These are phyloP conservation scores for Geranium brycei DNA, from an alignment of 345 rosid species.

Conservation along the genomic window DNA sequence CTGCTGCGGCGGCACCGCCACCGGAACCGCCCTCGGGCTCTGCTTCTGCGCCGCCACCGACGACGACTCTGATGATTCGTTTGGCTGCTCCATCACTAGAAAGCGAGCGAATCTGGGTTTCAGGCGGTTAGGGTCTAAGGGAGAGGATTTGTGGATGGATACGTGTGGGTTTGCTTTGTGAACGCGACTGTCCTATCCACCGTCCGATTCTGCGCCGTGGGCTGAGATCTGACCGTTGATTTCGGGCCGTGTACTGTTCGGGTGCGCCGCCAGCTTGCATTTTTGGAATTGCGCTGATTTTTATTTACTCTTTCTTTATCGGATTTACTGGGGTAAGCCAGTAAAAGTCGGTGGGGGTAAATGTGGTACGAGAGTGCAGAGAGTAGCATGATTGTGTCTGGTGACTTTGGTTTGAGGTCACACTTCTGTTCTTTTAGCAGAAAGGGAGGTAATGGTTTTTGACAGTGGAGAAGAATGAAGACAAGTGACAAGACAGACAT, in stretches of 20 bases:
- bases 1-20: conserved; percentile 25
- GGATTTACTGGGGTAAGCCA: no score
- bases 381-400: no score
- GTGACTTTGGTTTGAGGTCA: no score
- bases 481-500: no score
- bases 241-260: not conserved
- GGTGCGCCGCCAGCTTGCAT: not conserved
- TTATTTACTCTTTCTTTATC: not conserved
- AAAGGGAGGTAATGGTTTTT: no score
- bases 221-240: conserved; percentile 19
- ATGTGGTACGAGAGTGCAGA: not conserved
- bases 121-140: conserved; percentile 15
- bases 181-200: conserved; percentile 20
- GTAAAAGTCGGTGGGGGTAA: not conserved
- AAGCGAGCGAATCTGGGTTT: no score
- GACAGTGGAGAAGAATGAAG: no score
- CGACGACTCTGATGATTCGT: conserved; percentile 8
- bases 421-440: no score
- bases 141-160: conserved; percentile 7
- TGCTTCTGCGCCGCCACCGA: conserved; percentile 13
- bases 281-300: not conserved
- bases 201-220: conserved; percentile 16
- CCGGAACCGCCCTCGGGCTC: conserved; percentile 1
- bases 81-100: no score
- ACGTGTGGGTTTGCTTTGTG: conserved; percentile 13